phyloP scores from a whole-genome alignment of 208 protist species.

The Vickermania ingenoplastis region DNA sequence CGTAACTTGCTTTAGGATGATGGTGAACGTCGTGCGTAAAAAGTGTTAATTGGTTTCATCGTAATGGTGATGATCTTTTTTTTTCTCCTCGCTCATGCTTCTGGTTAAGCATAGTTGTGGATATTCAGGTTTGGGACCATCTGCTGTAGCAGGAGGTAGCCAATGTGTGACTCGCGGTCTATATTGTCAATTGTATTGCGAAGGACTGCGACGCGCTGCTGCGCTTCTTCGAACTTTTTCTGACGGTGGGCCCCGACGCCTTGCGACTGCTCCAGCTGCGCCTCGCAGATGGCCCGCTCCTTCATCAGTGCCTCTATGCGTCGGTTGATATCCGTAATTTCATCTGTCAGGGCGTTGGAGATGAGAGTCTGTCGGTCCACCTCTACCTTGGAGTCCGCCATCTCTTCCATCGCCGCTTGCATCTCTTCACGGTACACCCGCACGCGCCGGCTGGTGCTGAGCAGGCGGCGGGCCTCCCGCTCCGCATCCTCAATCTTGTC shows the following conservation, averaged over 20 bases:
- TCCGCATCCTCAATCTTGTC: conserved; percentile 39
- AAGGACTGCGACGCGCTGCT: conserved; percentile 47
- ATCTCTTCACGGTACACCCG: conserved; percentile 78
- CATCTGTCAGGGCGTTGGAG: conserved; percentile 26
- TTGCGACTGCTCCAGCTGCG: conserved; percentile 41
- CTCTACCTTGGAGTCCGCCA: conserved; percentile 33
- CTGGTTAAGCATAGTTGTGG: conserved; percentile 67
- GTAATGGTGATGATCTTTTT: too few relatives aligned
- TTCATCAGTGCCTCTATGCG: conserved; percentile 39
- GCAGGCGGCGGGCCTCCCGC: conserved; percentile 59
- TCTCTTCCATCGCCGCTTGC: conserved; percentile 55
- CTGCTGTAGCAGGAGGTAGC: conserved; percentile 50
- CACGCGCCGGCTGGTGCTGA: conserved; percentile 67
- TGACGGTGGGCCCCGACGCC: conserved; percentile 15
- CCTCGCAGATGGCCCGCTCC: conserved; percentile 55
- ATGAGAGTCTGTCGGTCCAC: conserved; percentile 35
- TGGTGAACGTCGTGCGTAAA: too few relatives aligned
- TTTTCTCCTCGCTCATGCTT: too few relatives aligned
- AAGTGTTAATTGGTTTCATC: too few relatives aligned
- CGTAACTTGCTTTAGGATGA: too few relatives aligned
- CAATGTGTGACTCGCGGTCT: conserved; percentile 34
- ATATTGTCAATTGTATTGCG: conserved; percentile 55
- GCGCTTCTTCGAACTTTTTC: conserved; percentile 45
- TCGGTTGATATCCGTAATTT: conserved; percentile 52
- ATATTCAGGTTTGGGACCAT: conserved; percentile 69